Evolutionary conservation across 352 stramenopile genomes (phyloP).

Genomic region (Globisporangium radiosum): DNA sequence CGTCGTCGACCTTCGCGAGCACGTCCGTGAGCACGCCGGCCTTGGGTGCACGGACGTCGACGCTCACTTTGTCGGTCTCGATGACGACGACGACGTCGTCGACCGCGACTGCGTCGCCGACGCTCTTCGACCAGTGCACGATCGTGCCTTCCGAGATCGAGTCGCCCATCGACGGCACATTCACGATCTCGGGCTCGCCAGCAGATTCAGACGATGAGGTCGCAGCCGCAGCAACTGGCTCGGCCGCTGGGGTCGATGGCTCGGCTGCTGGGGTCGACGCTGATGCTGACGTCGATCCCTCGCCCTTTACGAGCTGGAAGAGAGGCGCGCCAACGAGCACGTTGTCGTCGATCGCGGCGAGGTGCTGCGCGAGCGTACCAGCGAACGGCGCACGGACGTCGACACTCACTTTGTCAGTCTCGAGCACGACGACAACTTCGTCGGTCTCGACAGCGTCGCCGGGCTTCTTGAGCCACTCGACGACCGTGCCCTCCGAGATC

Average conservation of each 20-base stretch:
- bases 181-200: constrained; percentile 45
- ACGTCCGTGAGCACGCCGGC: constrained; percentile 87
- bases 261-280: constrained; percentile 10
- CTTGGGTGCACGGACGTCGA: constrained; percentile 87
- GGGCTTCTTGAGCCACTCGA: constrained; percentile 90
- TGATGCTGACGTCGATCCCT: constrained; percentile 11
- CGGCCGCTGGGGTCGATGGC: not conserved
- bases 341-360: constrained; percentile 89
- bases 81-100: constrained; percentile 96
- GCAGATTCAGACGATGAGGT: not conserved
- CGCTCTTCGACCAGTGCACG: constrained; percentile 90
- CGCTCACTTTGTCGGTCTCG: constrained; percentile 94
- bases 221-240: not conserved
- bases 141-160: constrained; percentile 97
- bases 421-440: constrained; percentile 94
- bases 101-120: constrained; percentile 86
- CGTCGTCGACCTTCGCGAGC: constrained; percentile 91
- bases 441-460: constrained; percentile 91
- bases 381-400: constrained; percentile 63
- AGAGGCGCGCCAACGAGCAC: constrained; percentile 94
- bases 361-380: constrained; percentile 88
- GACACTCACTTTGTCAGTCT: constrained; percentile 93
- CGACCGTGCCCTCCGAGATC: constrained; percentile 97
- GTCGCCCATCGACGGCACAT: constrained; percentile 90
- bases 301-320: constrained; percentile 93